Percentiles rank a stretch among this genome's conserved stretches.
phyloP scores from a whole-genome alignment of 148 eudicot genomes.

The Amaranthus cruentus region DNA sequence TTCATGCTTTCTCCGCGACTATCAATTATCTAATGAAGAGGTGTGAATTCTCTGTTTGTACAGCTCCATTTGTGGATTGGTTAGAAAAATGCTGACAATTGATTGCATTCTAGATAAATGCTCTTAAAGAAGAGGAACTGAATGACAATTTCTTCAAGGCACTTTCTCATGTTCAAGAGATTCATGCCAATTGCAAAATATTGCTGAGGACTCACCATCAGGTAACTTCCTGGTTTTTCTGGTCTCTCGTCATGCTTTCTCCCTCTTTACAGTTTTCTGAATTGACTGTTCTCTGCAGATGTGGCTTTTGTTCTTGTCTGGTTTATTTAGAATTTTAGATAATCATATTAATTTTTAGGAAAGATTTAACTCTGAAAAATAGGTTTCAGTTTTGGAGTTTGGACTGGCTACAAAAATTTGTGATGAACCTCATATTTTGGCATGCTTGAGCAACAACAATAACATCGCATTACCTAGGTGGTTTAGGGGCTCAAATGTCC shows the following conservation, averaged over 20 bases:
- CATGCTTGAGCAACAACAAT: neutral
- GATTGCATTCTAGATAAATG: conserved; percentile 58
- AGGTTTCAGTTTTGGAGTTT: neutral
- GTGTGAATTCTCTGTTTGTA: conserved; percentile 28
- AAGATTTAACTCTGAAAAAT: neutral
- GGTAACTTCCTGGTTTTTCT: conserved; percentile 37
- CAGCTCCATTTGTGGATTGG: neutral
- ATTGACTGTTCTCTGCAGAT: neutral
- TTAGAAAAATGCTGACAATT: conserved; percentile 19
- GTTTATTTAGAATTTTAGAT: neutral
- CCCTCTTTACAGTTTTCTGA: neutral
- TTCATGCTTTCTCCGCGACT: conserved; percentile 86
- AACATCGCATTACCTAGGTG: no score
- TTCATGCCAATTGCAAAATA: conserved; percentile 96
- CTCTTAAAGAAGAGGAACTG: conserved; percentile 90
- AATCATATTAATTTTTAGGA: neutral
- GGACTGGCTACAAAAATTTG: neutral
- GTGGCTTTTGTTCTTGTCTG: neutral
- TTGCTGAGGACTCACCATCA: conserved; percentile 95
- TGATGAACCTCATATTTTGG: neutral
- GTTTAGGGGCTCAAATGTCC: no score
- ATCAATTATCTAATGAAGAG: conserved; percentile 96
- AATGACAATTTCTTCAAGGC: conserved; percentile 90
- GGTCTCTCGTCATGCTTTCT: neutral
- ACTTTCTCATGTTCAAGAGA: conserved; percentile 93